phyloP scores from a whole-genome alignment of 2,329 filamentous ascomycete genomes.

The Xylaria polymorpha region DNA sequence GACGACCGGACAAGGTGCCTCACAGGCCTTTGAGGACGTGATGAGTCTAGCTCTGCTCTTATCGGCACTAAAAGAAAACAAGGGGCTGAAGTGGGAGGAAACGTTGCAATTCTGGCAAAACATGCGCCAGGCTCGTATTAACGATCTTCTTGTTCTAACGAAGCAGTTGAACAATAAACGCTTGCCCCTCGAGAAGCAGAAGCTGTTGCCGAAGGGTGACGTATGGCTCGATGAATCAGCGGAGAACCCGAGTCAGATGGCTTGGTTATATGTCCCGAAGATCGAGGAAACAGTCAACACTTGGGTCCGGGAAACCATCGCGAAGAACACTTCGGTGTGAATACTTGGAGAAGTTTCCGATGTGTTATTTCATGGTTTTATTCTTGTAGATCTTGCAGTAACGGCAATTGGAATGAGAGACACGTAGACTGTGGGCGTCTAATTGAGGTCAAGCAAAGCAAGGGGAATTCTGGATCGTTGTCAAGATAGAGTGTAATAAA shows the following conservation, averaged over 20 bases:
- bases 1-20: slow-evolving; percentile 40
- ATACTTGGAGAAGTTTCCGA: background rate
- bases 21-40: slow-evolving; percentile 44
- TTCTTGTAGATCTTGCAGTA: background rate
- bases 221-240: slow-evolving; percentile 41
- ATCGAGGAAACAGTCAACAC: slow-evolving; percentile 36
- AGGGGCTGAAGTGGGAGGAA: slow-evolving; percentile 32
- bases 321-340: background rate
- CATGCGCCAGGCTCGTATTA: slow-evolving; percentile 43
- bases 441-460: background rate
- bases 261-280: slow-evolving; percentile 40
- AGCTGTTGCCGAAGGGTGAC: slow-evolving; percentile 33
- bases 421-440: background rate
- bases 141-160: slow-evolving; percentile 39
- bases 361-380: background rate
- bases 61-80: slow-evolving; percentile 19
- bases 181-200: slow-evolving; percentile 45
- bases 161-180: slow-evolving; percentile 42
- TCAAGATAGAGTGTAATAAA: background rate
- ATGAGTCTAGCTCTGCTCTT: slow-evolving; percentile 39
- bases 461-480: background rate
- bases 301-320: slow-evolving; percentile 16
- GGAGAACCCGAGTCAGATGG: slow-evolving; percentile 42
- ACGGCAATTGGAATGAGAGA: background rate
- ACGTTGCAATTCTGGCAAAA: slow-evolving; percentile 44